Conservation (phyloP, 495 filamentous ascomycete species). For the Filosporella fistucella region DNA sequence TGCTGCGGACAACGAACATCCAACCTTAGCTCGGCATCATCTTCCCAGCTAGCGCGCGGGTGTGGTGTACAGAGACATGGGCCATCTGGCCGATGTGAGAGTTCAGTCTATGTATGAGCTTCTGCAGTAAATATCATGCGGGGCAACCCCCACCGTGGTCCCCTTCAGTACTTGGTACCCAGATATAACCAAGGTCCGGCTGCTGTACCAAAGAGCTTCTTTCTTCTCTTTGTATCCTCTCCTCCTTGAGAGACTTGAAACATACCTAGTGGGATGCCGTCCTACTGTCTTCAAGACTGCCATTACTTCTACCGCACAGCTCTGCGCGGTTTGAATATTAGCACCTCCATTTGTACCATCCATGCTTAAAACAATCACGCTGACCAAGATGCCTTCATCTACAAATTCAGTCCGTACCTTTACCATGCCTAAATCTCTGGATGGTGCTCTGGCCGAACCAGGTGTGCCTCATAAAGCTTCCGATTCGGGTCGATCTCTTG, state of each 20-base stretch:
- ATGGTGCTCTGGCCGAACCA: constrained; percentile 52
- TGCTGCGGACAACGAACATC: constrained; percentile 21
- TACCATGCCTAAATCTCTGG: constrained; percentile 65
- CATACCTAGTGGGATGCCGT: constrained; percentile 52
- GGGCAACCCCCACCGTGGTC: constrained; percentile 15
- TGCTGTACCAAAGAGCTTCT: not conserved
- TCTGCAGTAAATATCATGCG: constrained; percentile 14
- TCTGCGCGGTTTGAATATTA: constrained; percentile 74
- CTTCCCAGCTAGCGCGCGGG: constrained; percentile 13
- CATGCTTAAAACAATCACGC: constrained; percentile 52
- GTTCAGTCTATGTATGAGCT: not conserved
- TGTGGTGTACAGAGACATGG: constrained; percentile 13
- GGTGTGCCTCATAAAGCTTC: constrained; percentile 11
- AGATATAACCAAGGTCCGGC: constrained; percentile 24
- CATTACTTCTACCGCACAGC: constrained; percentile 91
- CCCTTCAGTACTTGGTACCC: constrained; percentile 1
- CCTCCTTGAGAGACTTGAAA: not conserved
- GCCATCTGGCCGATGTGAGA: constrained; percentile 21
- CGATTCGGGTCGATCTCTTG: constrained; percentile 28
- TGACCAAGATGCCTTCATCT: constrained; percentile 24
- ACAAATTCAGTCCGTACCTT: constrained; percentile 47
- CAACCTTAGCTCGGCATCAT: constrained; percentile 3
- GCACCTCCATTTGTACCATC: constrained; percentile 67
- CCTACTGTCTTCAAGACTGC: constrained; percentile 80
- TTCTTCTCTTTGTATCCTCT: not conserved